Evolutionary conservation across 2,329 filamentous ascomycete genomes (phyloP), one percentile per base, ranked within the genome.

Genomic region (Aspergillus pseudotamarii): DNA sequence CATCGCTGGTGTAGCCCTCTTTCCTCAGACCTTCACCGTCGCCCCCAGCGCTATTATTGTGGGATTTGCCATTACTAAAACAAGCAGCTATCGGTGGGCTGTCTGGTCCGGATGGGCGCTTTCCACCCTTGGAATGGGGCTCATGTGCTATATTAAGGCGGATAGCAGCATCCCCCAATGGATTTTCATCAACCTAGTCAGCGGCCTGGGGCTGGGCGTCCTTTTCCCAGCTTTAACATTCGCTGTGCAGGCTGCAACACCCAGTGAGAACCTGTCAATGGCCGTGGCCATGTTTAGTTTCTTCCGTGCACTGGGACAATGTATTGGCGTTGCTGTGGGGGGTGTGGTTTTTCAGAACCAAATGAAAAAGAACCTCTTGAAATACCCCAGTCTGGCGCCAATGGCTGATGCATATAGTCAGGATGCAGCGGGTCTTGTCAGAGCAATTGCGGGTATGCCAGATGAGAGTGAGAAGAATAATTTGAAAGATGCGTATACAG

Each of bases 311-410:
- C 83, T 90, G 30, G 89, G 89, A 0, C 87, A 90, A 72, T 81
- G 85, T 0, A 73, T 90, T 16, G 88, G 88, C 32, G 85, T 91
- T 3, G 87, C 88, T 3, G 80, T 90, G 54, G 85, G 86, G 2
- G 88, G 89, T 2, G 87, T 89, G 54, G 83, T 89, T 58, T 91
- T 91, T 76, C 88, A 91, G 74, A 91, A 91, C 66, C 81, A 83
- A 61, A 84, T 89, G 74, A 78, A 77, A 59, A 75, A 75, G 57
- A 81, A 85, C 66, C 74, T 89, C 50, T 63, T 77, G n/a, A 76
- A 73, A 2, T 81, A 81, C 50, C 78, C 82, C 0, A 73, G 77
- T 23, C 81, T 86, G 59, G 82, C 81, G 0, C 69, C 70, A 10
- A 71, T 78, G 38, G 83, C 84, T 2, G 71, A 62, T 1, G 76